Evolutionary conservation across 371 early-diverging fungal species (phyloP), one percentile per base, ranked within the genome.

Genomic region (Mortierella sp.): DNA sequence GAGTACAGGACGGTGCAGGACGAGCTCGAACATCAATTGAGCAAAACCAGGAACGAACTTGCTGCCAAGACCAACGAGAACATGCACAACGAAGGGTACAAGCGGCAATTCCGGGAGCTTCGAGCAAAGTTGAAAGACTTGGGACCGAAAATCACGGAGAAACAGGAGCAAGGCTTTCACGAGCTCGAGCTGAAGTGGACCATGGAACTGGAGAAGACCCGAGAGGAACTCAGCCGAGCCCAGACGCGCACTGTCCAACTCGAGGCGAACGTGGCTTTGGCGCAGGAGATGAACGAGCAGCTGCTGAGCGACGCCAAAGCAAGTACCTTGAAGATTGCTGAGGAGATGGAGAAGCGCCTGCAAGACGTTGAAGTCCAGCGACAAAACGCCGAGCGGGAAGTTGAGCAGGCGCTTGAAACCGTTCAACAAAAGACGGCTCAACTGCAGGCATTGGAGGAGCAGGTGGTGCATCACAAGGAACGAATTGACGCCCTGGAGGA

Each of bases 221-320:
- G 73, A 2, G 79, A 75, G 37, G 79, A 78, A 47, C 61, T 79
- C 47, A 50, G 19, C 11, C 71, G 70, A n/a, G 53, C 44, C 14
- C 70, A 50, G 47, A 79, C 73, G 29, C 64, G 53, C 16, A 43
- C 72, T 22, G 70, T 39, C 4, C 84, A 83, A 14, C 47, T 76
- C 14, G 76, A 79, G 63, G 84, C 84, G n/a, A 79, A 70, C 34
- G 64, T 83, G 45, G 64, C 70, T 6, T n/a, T 83, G 40, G 84
- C 84, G 1, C 76, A 83, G 39, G 84, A 83, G 73, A 53, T 70
- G 73, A 83, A 83, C 40, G 84, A 79, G 40, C 79, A 83, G 37
- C 52, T 76, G 6, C 50, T 79, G 47, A 73, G 73, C 45, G 76
- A 79, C 19, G 58, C 84, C 3, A 83, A 79, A 29, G 76, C 73